phyloP scores from a whole-genome alignment of 2,329 filamentous ascomycete species.

The Pyricularia pennisetigena region DNA sequence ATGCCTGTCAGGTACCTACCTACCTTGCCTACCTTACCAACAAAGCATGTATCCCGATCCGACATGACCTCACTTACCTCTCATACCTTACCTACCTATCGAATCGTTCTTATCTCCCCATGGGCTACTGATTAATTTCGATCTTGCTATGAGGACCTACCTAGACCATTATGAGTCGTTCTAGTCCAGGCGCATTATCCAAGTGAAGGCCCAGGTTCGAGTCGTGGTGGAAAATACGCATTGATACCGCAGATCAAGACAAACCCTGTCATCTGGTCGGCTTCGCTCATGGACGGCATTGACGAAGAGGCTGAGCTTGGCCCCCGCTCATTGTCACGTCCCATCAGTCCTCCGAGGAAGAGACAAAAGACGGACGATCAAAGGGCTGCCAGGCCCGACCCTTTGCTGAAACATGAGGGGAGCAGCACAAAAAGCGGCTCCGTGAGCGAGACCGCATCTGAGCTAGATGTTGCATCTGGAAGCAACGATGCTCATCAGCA shows the following conservation, averaged over 20 bases:
- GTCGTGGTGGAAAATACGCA: not conserved
- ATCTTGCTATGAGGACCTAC: not conserved
- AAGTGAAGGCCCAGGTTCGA: not conserved
- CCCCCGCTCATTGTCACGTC: not conserved
- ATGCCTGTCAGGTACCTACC: not conserved
- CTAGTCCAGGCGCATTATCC: not conserved
- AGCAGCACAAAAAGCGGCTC: not conserved
- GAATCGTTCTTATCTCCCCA: not conserved
- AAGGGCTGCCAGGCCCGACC: not conserved
- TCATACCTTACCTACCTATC: no score
- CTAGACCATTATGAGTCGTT: not conserved
- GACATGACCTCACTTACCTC: not conserved
- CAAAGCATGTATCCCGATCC: not conserved
- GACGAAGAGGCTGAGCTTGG: not conserved
- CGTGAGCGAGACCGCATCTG: not conserved
- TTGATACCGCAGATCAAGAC: not conserved
- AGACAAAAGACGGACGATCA: not conserved
- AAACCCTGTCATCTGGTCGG: not conserved
- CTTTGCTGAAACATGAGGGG: not conserved
- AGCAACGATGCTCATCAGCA: not conserved
- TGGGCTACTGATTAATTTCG: not conserved
- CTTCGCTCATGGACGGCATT: not conserved
- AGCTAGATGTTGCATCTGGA: not conserved
- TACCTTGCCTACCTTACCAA: not conserved
- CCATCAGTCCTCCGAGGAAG: slow-evolving; percentile 4